Base-by-base conservation (phyloP, 495 filamentous ascomycete genomes). In the Hypoxylon lenormandii region DNA sequence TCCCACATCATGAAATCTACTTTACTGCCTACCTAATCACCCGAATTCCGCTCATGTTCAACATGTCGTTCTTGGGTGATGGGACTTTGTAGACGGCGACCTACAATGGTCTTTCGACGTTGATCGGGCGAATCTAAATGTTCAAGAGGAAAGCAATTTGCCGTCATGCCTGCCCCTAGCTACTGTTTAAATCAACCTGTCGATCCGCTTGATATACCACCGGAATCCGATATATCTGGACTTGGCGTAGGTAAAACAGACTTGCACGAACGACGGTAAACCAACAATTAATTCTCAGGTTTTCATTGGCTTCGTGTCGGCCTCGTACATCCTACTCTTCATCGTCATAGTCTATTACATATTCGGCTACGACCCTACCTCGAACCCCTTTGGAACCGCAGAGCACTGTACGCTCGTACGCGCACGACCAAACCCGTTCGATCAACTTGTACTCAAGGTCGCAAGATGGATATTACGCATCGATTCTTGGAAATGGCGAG, bases 381-480 rank as follows among this genome's bases (percentile, higher is more conserved):
- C 4, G n/a, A 57, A 57, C 42, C 54, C 54, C 23, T 46, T 57
- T n/a, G 40, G 54, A n/a, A 46, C 33, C 1, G 23, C 21, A 43
- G 54, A 46, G n/a, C 15, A 36, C 16, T 13, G 11, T 15, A 28
- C 54, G 4, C 23, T 19, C 13, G 21, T n/a, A 11, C 21, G 40
- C 8, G 7, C 5, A 0, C 23, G 54, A 12, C 38, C 40, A 36
- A 46, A 57, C n/a, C 54, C 40, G n/a, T 28, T 57, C 18, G 54
- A 57, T 15, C 23, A 45, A n/a, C 23, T 57, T 18, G 40, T 46
- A 7, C 23, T 57, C 2, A 46, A 46, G n/a, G 18, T 47, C 12
- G 26, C 19, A 5, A 40, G 57, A 19, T 3, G 57, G 46, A 37
- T 59, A 18, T 45, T 60, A 13, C 48, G 46, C 19, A 28, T 60